A percentile compares a stretch with the other conserved stretches of the same genome.
phyloP scores from a whole-genome alignment of 2,329 filamentous ascomycete species.

The Sodiomyces alkalinus region DNA sequence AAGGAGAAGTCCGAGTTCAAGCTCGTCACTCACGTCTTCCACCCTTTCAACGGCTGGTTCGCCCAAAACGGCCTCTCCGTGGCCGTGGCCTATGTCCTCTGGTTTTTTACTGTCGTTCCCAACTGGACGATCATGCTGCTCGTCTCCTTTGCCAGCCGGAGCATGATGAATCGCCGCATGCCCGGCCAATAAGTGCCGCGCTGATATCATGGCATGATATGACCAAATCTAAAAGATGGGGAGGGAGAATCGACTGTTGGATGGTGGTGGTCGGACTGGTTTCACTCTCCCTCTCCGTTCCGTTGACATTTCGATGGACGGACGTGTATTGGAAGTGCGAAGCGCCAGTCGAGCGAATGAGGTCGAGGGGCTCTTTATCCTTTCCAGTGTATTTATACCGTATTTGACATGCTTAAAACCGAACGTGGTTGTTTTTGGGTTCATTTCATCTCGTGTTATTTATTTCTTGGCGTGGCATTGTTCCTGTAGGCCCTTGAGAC shows the following conservation, averaged over 20 bases:
- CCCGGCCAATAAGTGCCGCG: no score
- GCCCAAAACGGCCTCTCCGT: conserved; percentile 46
- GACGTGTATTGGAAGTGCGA: no score
- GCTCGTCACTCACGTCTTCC: conserved; percentile 49
- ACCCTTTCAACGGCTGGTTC: conserved; percentile 57
- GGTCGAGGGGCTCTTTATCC: no score
- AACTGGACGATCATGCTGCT: conserved; percentile 69
- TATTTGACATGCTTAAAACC: no score
- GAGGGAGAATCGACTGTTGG: no score
- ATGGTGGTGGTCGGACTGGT: no score
- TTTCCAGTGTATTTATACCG: no score
- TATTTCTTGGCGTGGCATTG: conserved; percentile 38
- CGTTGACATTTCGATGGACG: no score
- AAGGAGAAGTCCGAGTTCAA: conserved; percentile 28
- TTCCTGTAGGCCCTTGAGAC: conserved; percentile 47
- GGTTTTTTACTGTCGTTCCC: conserved; percentile 49
- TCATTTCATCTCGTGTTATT: conserved; percentile 5
- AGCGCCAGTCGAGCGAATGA: no score
- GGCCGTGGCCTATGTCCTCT: conserved; percentile 53
- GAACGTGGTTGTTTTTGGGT: neutral
- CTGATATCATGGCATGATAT: no score
- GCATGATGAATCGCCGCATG: conserved; percentile 42
- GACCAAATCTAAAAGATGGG: no score
- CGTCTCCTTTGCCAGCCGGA: conserved; percentile 57
- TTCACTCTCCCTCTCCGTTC: no score